Evolutionary conservation across 2,329 filamentous ascomycete species (phyloP).

Genomic region (Ophiostoma triangulosporum): DNA sequence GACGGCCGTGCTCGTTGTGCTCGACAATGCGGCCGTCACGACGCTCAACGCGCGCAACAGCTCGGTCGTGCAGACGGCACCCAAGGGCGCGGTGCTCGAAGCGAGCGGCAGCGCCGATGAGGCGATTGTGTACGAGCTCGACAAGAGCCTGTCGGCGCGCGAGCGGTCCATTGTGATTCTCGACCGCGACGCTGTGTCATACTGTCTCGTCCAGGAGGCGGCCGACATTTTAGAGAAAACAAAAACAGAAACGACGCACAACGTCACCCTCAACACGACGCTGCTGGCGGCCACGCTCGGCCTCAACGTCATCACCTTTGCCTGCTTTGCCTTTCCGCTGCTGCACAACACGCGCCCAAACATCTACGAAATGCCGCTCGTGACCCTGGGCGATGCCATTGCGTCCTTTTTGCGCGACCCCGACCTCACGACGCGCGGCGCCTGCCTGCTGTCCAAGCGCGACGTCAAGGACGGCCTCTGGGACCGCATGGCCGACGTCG

Average conservation of each 20-base stretch:
- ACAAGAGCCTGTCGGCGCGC: not conserved
- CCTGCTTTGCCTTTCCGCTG: conserved; percentile 15
- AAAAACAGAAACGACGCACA: not conserved
- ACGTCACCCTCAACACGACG: conserved; percentile 28
- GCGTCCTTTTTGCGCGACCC: conserved; percentile 33
- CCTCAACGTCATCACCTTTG: conserved; percentile 26
- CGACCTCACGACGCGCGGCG: conserved; percentile 29
- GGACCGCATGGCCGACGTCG: conserved; percentile 27
- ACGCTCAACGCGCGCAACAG: not conserved
- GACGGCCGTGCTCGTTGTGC: conserved; percentile 3
- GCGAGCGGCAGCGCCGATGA: not conserved
- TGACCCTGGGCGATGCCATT: conserved; percentile 38
- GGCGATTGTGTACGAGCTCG: not conserved
- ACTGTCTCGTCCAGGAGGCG: not conserved
- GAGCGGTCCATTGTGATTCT: not conserved
- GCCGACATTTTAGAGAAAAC: not conserved
- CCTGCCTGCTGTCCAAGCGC: conserved; percentile 31
- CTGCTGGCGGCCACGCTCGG: conserved; percentile 30
- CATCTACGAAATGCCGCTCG: conserved; percentile 27
- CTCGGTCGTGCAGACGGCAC: not conserved
- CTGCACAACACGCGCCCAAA: conserved; percentile 18
- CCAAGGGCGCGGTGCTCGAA: not conserved
- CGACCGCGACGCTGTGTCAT: not conserved
- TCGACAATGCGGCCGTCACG: not conserved
- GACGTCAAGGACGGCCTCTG: conserved; percentile 32